Base-by-base conservation (phyloP, 805 yeast genomes). In the Hagleromyces aurorensis region DNA sequence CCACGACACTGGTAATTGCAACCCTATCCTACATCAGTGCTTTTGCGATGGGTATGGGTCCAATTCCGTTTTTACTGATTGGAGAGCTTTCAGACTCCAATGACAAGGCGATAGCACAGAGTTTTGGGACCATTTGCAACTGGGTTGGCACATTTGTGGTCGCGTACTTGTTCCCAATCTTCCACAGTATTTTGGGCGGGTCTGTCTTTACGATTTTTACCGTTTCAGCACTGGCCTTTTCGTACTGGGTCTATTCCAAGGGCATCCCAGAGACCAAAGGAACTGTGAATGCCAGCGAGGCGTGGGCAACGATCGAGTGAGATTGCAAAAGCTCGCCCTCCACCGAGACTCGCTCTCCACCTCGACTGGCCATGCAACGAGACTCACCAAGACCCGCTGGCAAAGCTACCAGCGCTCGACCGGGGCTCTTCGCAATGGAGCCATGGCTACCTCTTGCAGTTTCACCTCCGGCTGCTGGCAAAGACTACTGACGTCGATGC, bases 31-130 rank as follows among this genome's bases (percentile, higher is more conserved):
- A 85, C 51, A 86, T 89, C 27, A 75, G 80, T 1, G 71, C 85
- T 16, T 91, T 89, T 62, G 97, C 96, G 0, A 61, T 81, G 19
- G 98, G 98, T 0, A 55, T 86, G 38, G 98, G 98, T 0, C 98
- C 98, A 5, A 86, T 91, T 32, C 98, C 98, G 23, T 89, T 91
- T 59, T 60, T 89, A 42, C 59, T 87, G 30, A 78, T 89, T 7
- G 73, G 94, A 5, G 97, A 91, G 52, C 76, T 89, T n/a, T 79
- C 94, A 0, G 93, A 86, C 37, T 61, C 72, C 1, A 60, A 69
- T 2, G 89, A 89, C 2, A 76, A 75, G 34, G 87, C 87, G 3
- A 65, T 75, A 25, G 96, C 97, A 0, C 98, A 91, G 58, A 78
- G 94, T 51, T 79, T 83, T 65, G 97, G 95, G 8, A 85, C 91